Evolutionary conservation across 441 rosid genomes (phyloP).

Genomic region (Populus tomentosa): DNA sequence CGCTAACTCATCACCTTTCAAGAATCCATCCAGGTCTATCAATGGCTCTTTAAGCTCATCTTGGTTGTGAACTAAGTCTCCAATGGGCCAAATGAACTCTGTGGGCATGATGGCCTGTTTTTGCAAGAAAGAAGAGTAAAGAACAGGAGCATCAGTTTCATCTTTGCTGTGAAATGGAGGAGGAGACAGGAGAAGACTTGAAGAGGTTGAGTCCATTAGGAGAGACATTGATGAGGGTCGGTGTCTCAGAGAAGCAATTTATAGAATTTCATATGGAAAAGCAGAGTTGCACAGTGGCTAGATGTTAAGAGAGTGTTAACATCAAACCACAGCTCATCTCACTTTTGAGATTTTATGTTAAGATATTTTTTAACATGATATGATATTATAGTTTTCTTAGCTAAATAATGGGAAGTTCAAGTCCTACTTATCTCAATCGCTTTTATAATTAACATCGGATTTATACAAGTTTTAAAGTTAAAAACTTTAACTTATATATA

Average conservation of each 20-base stretch:
- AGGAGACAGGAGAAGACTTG: constrained; percentile 30
- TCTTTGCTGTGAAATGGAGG: background rate
- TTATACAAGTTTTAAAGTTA: no score
- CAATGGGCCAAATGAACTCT: constrained; percentile 62
- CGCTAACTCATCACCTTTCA: constrained; percentile 31
- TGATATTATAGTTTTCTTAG: no score
- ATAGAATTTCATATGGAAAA: background rate
- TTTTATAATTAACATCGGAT: no score
- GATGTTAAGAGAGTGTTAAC: no score
- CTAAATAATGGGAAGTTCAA: no score
- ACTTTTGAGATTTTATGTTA: no score
- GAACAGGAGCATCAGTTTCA: background rate
- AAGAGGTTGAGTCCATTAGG: constrained; percentile 27
- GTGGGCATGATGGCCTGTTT: constrained; percentile 37
- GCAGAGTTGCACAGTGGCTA: no score
- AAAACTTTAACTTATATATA: no score
- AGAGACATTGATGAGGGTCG: constrained; percentile 18
- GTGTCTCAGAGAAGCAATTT: background rate
- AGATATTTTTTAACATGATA: no score
- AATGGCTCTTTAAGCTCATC: constrained; percentile 57
- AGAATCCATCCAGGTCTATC: constrained; percentile 49
- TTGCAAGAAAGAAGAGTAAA: constrained; percentile 27
- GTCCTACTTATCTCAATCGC: no score
- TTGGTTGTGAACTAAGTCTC: constrained; percentile 34
- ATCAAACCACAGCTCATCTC: no score